Evolutionary conservation across 2,329 filamentous ascomycete genomes (phyloP).

Genomic region (Emergomyces orientalis): DNA sequence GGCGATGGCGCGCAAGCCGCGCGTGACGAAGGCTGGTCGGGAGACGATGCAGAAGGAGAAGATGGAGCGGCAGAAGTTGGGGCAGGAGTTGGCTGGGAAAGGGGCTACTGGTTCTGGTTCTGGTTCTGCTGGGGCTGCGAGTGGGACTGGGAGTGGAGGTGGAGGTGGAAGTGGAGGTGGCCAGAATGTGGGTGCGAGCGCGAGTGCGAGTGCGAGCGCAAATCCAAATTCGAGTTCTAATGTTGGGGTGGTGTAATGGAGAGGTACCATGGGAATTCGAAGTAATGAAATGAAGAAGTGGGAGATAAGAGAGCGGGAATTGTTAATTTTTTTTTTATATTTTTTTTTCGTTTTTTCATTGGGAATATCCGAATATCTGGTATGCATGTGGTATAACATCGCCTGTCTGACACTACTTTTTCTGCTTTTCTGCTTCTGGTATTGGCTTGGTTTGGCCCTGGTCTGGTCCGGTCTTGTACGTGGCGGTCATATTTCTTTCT

Average conservation of each 20-base stretch:
- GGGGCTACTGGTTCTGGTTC: not conserved
- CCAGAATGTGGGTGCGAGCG: not conserved
- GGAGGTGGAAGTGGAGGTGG: not conserved
- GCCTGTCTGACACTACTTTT: not conserved
- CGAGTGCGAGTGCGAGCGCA: not conserved
- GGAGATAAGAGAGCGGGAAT: not conserved
- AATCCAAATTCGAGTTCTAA: not conserved
- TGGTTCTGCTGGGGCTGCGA: not conserved
- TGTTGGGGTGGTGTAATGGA: not conserved
- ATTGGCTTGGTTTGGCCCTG: no score
- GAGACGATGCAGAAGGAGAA: conserved; percentile 16
- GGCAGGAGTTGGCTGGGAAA: conserved; percentile 11
- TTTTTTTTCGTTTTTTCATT: not conserved
- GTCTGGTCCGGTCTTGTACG: no score
- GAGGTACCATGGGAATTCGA: not conserved
- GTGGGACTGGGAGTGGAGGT: not conserved
- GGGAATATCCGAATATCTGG: not conserved
- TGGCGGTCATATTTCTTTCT: no score
- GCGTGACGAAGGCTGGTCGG: conserved; percentile 16
- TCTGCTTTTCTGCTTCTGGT: no score
- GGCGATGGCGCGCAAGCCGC: conserved; percentile 12
- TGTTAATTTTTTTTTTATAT: no score
- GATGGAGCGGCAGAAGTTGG: conserved; percentile 15
- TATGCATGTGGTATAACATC: not conserved
- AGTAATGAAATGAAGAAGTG: not conserved